Evolutionary conservation across 2,329 filamentous ascomycete species (phyloP).

Genomic region (Rasamsonia emersonii): DNA sequence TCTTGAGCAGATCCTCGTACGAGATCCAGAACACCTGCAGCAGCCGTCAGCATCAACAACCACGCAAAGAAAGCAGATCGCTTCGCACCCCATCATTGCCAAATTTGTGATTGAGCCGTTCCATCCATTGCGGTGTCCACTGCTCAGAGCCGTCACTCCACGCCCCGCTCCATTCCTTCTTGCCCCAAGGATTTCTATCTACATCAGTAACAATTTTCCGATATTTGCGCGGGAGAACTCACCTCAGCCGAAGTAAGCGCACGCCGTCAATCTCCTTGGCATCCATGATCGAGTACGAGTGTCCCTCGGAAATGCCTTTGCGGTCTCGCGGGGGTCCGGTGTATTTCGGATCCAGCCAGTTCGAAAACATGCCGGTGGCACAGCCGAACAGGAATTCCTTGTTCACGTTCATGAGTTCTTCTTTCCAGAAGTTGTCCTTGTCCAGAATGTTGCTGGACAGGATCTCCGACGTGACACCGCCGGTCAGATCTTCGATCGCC

Average conservation of each 20-base stretch:
- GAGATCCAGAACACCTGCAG: constrained; percentile 50
- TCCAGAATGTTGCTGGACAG: constrained; percentile 44
- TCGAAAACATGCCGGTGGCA: constrained; percentile 38
- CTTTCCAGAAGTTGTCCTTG: constrained; percentile 72
- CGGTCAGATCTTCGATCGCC: constrained; percentile 51
- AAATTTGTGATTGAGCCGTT: constrained; percentile 63
- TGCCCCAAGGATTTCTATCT: constrained; percentile 68
- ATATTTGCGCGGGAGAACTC: constrained; percentile 10
- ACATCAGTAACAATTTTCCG: constrained; percentile 10
- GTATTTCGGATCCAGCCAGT: constrained; percentile 32
- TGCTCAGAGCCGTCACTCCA: constrained; percentile 79
- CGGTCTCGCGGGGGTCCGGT: constrained; percentile 27
- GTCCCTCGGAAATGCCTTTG: constrained; percentile 39
- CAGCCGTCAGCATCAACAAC: constrained; percentile 4
- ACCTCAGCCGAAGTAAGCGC: constrained; percentile 56
- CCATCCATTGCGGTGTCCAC: constrained; percentile 73
- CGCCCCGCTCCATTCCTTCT: constrained; percentile 69
- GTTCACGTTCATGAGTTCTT: constrained; percentile 73
- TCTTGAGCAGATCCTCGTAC: constrained; percentile 49
- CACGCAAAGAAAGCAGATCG: constrained; percentile 1
- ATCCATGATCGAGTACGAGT: constrained; percentile 53
- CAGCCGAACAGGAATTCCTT: constrained; percentile 56
- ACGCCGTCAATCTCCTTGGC: constrained; percentile 53
- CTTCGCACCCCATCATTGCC: constrained; percentile 58
- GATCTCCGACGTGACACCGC: constrained; percentile 41